Evolutionary conservation across 352 stramenopile species (phyloP), one percentile per base, ranked within the genome.

Genomic region (Globisporangium iwayamae): DNA sequence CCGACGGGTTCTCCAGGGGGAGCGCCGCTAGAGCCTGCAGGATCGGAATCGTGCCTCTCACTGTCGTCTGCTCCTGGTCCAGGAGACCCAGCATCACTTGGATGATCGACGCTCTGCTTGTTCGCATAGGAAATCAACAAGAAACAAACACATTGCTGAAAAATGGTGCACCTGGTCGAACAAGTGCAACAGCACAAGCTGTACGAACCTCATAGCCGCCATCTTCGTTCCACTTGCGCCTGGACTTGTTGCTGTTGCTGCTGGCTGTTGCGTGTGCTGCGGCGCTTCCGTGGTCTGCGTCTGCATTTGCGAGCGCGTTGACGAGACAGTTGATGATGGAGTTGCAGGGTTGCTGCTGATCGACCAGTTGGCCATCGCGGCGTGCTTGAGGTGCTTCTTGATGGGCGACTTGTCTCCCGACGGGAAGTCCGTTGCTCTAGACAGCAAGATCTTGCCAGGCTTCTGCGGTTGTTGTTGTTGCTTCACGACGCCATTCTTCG

Each of bases 301-400:
- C 11, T 34, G 25, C 25, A 4, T 6, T 22, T 55, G 48, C 16
- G 30, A 18, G 28, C 30, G 20, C 20, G 51, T 43, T 66, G 36
- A 28, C 25, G 25, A 47, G 9, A 20, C 14, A 20, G 41, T 28
- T 57, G 52, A n/a, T 28, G 34, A n/a, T 20, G 34, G 30, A 18
- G 6, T 54, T 22, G 51, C 59, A 10, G 39, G n/a, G 7, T 45
- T 46, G 47, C 41, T 41, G 41, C 16, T 54, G 52, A 32, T 28
- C 60, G 25, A 28, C 25, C 54, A 59, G 16, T 55, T 36, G n/a
- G 38, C 36, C 13, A 22, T 55, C 16, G 54, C 63, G 32, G 67
- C 72, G 47, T 79, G 61, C 55, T 73, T 59, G 2, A 81, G 57
- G 32, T 84, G 75, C 56, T 87, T 89, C 66, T 90, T 89, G 66